Conservation (phyloP, 2,329 filamentous ascomycete species). For the Seiridium unicorne region DNA sequence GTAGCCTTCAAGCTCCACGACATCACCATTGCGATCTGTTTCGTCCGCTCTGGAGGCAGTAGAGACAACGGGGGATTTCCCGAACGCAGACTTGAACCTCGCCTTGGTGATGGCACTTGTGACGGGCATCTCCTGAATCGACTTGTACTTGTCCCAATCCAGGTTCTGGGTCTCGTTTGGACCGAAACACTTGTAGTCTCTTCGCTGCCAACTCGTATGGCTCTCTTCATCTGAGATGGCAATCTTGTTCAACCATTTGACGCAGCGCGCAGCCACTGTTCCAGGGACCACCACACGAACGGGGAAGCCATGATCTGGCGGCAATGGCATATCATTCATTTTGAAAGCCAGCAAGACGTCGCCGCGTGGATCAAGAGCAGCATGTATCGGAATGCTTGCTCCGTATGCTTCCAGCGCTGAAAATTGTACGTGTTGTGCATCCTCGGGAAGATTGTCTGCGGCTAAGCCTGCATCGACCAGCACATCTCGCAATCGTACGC, state of each 20-base stretch:
- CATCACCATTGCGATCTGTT: conserved; percentile 11
- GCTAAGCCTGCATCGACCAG: conserved; percentile 38
- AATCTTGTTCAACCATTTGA: conserved; percentile 68
- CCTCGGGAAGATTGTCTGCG: conserved; percentile 23
- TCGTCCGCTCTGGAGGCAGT: not conserved
- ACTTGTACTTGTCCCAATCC: conserved; percentile 61
- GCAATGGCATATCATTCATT: conserved; percentile 65
- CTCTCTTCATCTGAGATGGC: conserved; percentile 66
- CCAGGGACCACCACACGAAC: conserved; percentile 62
- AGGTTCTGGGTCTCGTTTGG: conserved; percentile 57
- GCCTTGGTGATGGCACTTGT: conserved; percentile 61
- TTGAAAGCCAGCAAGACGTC: conserved; percentile 66
- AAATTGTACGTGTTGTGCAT: conserved; percentile 39
- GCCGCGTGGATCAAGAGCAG: conserved; percentile 56
- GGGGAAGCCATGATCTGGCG: conserved; percentile 66
- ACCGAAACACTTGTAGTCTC: conserved; percentile 69
- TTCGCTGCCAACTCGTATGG: conserved; percentile 62
- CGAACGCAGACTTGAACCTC: conserved; percentile 14
- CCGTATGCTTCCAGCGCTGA: conserved; percentile 59
- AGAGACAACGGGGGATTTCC: conserved; percentile 6
- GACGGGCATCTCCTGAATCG: conserved; percentile 68
- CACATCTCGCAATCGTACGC: conserved; percentile 42
- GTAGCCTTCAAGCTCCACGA: conserved; percentile 53
- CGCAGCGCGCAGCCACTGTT: conserved; percentile 63
- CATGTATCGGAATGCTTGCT: conserved; percentile 58